phyloP scores from a whole-genome alignment of 257 asterid species.

The Linaria vulgaris region DNA sequence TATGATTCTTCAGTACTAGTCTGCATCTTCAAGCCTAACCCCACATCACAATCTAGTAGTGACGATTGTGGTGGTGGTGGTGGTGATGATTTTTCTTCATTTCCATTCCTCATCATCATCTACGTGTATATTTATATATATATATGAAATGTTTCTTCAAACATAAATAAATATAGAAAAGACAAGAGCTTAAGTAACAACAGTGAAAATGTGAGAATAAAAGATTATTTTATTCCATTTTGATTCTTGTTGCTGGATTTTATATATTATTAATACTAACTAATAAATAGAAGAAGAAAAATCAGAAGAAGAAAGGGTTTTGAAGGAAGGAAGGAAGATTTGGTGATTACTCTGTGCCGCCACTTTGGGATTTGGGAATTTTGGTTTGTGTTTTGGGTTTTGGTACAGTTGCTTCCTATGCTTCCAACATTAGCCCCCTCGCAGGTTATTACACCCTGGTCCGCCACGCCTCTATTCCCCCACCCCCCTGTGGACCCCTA shows the following conservation, averaged over 20 bases:
- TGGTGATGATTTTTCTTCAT: conserved; percentile 28
- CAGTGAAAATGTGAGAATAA: too few relatives aligned
- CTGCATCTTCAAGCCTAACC: conserved; percentile 55
- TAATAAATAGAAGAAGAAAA: too few relatives aligned
- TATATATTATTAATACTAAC: too few relatives aligned
- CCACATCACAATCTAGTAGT: conserved; percentile 36
- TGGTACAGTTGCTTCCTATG: conserved; percentile 34
- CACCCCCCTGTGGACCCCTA: too few relatives aligned
- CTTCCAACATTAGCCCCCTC: conserved; percentile 45
- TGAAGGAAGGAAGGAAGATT: conserved; percentile 3
- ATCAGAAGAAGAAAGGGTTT: neutral
- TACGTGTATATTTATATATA: too few relatives aligned
- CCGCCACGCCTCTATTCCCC: too few relatives aligned
- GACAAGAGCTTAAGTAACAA: too few relatives aligned
- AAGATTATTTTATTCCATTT: too few relatives aligned
- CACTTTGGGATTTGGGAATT: conserved; percentile 24
- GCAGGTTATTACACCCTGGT: too few relatives aligned
- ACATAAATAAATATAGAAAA: too few relatives aligned
- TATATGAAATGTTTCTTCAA: too few relatives aligned
- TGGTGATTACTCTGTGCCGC: conserved; percentile 40
- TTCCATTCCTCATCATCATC: conserved; percentile 28
- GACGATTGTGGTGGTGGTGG: conserved; percentile 20
- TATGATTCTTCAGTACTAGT: conserved; percentile 1
- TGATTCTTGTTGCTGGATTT: too few relatives aligned
- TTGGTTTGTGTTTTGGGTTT: neutral